Evolutionary conservation across 1,139 yeast genomes (phyloP).

Genomic region (Sugiyamaella castrensis): DNA sequence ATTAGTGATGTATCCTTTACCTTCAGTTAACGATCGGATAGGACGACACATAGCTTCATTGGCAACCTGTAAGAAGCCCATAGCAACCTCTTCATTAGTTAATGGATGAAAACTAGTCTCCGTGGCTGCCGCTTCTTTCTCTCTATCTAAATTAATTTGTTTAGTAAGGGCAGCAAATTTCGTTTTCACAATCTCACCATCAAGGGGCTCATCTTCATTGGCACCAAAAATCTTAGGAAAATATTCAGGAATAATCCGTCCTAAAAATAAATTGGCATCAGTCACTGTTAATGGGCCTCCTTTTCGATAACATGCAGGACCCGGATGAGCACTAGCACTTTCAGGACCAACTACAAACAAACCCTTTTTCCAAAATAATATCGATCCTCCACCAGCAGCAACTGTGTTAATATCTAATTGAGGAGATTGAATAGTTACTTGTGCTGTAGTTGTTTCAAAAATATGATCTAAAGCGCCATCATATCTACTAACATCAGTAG

Average conservation of each 20-base stretch:
- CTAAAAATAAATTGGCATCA: conserved; percentile 52
- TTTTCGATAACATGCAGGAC: conserved; percentile 57
- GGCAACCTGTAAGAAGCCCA: conserved; percentile 50
- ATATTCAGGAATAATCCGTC: conserved; percentile 48
- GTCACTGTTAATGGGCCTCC: conserved; percentile 58
- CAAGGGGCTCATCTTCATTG: conserved; percentile 48
- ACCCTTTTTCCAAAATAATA: conserved; percentile 49
- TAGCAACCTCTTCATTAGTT: conserved; percentile 47
- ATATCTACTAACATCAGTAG: conserved; percentile 55
- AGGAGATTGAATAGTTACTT: conserved; percentile 55
- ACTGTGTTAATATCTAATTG: conserved; percentile 57
- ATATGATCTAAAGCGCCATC: conserved; percentile 49
- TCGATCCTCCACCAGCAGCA: conserved; percentile 62
- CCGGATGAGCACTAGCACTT: conserved; percentile 56
- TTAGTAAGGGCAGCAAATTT: conserved; percentile 45
- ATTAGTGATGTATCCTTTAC: conserved; percentile 46
- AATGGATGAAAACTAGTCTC: conserved; percentile 22
- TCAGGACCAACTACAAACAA: conserved; percentile 55
- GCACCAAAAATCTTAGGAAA: conserved; percentile 58
- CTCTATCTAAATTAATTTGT: conserved; percentile 42
- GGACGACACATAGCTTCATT: conserved; percentile 54
- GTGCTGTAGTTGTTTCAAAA: conserved; percentile 55
- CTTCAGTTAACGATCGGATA: conserved; percentile 49
- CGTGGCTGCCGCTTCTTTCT: conserved; percentile 19
- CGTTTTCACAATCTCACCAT: conserved; percentile 40